Conservation (phyloP, 805 yeast genomes). For the Candida khao-thaluensis region DNA sequence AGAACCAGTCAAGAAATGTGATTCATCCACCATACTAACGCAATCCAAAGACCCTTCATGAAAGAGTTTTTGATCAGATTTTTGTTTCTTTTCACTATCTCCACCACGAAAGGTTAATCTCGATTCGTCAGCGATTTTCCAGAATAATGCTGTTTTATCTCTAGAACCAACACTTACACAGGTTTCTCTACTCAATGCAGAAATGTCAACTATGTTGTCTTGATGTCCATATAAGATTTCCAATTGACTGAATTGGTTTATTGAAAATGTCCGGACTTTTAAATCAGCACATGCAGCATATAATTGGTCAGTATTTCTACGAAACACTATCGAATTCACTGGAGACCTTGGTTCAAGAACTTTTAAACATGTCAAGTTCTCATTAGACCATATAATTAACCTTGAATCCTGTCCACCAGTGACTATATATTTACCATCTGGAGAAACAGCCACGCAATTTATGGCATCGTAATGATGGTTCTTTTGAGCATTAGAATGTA, state of each 20-base stretch:
- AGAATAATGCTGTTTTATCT: conserved; percentile 90
- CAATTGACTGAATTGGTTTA: conserved; percentile 82
- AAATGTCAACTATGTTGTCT: conserved; percentile 78
- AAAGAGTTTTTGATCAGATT: conserved; percentile 25
- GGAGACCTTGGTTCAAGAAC: conserved; percentile 77
- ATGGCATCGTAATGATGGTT: conserved; percentile 80
- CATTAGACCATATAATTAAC: conserved; percentile 82
- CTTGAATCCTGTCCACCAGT: conserved; percentile 88
- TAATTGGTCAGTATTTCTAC: conserved; percentile 78
- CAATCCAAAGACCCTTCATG: conserved; percentile 89
- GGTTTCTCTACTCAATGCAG: conserved; percentile 80
- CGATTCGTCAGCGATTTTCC: conserved; percentile 96
- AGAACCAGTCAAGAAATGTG: conserved; percentile 90
- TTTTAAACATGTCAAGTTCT: conserved; percentile 70
- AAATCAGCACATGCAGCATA: conserved; percentile 93
- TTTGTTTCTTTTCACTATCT: conserved; percentile 52
- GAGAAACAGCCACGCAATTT: conserved; percentile 74
- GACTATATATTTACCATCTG: conserved; percentile 84
- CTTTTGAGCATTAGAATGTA: conserved; percentile 48
- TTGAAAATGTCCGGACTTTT: conserved; percentile 81
- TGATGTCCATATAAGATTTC: conserved; percentile 96
- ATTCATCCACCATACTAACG: conserved; percentile 87
- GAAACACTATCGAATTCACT: conserved; percentile 71
- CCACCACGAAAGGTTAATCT: conserved; percentile 93
- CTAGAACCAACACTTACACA: conserved; percentile 96